phyloP scores from a whole-genome alignment of 129 eudicot species.

The Lactuca saligna region DNA sequence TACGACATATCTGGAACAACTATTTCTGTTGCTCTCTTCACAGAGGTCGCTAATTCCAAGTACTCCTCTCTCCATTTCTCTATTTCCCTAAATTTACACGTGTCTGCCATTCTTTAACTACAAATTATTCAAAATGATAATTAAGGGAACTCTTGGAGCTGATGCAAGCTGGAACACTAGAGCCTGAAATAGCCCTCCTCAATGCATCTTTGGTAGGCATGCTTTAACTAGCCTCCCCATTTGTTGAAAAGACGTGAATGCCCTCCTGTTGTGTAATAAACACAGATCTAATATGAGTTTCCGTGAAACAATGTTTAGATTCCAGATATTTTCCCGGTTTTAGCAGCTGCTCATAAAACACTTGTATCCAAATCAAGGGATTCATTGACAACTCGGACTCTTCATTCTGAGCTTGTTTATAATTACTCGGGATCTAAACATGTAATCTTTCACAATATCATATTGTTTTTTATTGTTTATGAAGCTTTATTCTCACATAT shows the following conservation, averaged over 20 bases:
- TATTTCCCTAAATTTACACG: neutral
- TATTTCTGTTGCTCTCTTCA: conserved; percentile 68
- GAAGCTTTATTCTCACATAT: neutral
- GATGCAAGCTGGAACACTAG: conserved; percentile 92
- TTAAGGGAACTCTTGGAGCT: conserved; percentile 71
- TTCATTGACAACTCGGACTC: conserved; percentile 72
- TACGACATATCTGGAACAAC: conserved; percentile 58
- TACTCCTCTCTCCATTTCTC: conserved; percentile 27
- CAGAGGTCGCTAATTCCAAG: conserved; percentile 82
- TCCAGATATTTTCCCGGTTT: conserved; percentile 80
- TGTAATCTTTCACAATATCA: conserved; percentile 34
- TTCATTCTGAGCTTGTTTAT: conserved; percentile 92
- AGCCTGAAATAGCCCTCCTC: conserved; percentile 88
- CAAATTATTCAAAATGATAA: neutral
- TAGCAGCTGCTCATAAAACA: conserved; percentile 93
- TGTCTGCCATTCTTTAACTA: neutral
- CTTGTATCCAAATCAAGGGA: conserved; percentile 68
- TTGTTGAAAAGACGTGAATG: no score
- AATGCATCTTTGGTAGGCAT: conserved; percentile 79
- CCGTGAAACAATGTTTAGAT: conserved; percentile 35
- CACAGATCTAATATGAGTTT: neutral
- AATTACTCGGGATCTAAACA: conserved; percentile 96
- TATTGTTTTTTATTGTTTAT: neutral
- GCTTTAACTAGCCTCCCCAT: neutral
- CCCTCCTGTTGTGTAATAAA: no score